phyloP scores from a whole-genome alignment of 345 rosid genomes.

The Aurinia saxatilis region DNA sequence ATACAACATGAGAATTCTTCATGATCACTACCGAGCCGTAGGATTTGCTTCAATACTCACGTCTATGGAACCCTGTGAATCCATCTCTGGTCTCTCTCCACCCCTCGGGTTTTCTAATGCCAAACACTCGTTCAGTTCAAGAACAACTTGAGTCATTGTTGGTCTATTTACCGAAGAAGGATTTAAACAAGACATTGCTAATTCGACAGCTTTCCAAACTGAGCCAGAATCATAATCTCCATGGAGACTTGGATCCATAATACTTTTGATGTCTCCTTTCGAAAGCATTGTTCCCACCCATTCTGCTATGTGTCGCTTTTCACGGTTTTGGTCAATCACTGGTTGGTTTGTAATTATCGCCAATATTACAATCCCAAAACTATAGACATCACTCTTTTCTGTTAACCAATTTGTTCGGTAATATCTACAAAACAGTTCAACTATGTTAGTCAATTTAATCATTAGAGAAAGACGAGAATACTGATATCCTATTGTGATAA shows the following conservation, averaged over 20 bases:
- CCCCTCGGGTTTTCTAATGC: not conserved
- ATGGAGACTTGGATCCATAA: slow-evolving; percentile 23
- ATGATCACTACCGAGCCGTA: slow-evolving; percentile 10
- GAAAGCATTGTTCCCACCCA: slow-evolving; percentile 32
- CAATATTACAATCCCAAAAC: slow-evolving; percentile 32
- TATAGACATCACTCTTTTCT: too few species aligned
- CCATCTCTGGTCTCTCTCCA: not conserved
- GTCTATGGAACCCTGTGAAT: not conserved
- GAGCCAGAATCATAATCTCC: too few species aligned
- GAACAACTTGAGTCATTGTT: slow-evolving; percentile 31
- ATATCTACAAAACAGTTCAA: slow-evolving; percentile 6
- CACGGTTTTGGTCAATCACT: slow-evolving; percentile 19
- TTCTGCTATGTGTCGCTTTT: slow-evolving; percentile 17
- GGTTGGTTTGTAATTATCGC: slow-evolving; percentile 40
- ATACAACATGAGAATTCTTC: not conserved
- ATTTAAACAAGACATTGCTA: too few species aligned
- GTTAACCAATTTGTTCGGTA: too few species aligned
- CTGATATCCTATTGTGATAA: too few species aligned
- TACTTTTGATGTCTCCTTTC: slow-evolving; percentile 17
- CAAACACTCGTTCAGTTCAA: slow-evolving; percentile 29
- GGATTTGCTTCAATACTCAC: slow-evolving; percentile 13
- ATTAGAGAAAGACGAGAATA: not conserved
- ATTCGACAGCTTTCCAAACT: slow-evolving; percentile 29
- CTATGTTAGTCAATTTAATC: not conserved
- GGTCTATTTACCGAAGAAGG: slow-evolving; percentile 29